Evolutionary conservation across 164 flowering plant species (phyloP), one percentile per base, ranked within the genome.

Genomic region (Berberis thunbergii): DNA sequence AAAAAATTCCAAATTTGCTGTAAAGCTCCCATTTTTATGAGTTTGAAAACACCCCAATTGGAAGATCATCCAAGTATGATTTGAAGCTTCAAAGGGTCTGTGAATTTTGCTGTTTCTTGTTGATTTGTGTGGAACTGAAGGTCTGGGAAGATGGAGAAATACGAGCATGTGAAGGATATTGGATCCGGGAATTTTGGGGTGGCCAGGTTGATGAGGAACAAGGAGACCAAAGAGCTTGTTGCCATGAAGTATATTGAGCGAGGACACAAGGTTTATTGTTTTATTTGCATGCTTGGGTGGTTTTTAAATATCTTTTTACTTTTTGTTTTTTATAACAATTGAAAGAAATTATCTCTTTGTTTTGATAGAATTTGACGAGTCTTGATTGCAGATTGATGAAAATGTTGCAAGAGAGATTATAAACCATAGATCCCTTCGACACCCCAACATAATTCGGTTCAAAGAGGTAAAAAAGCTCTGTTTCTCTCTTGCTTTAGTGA

Each of bases 331-430:
- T 55, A n/a, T 55, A 7, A n/a, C 38, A 2, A n/a, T 12, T 6
- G 58, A 5, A 13, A 41, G 4, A 9, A 7, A 2, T 60, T 60
- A 3, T n/a, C 4, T 39, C 3, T 12, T 40, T 11, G 12, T 9
- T 11, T 63, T 13, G 7, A 11, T 68, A 50, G 1, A 26, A 7
- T 58, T 70, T 54, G 6, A 54, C 43, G 0, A 38, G 4, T 59
- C 67, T 54, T 43, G 53, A 53, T 41, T 59, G 45, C 80, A 87
- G 94, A 87, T 87, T 77, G 94, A 87, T 79, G 94, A 87, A 69
- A 75, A 87, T 77, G 94, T 87, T 63, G 86, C 77, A 62, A 85
- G 94, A 76, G 94, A 87, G 75, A 87, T 87, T 38, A 85, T 85
- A 83, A 87, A 87, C 74, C 93, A 87, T 41, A 81, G 93, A 60